phyloP scores from a whole-genome alignment of 2,329 filamentous ascomycete genomes.

The Colletotrichum sp. region DNA sequence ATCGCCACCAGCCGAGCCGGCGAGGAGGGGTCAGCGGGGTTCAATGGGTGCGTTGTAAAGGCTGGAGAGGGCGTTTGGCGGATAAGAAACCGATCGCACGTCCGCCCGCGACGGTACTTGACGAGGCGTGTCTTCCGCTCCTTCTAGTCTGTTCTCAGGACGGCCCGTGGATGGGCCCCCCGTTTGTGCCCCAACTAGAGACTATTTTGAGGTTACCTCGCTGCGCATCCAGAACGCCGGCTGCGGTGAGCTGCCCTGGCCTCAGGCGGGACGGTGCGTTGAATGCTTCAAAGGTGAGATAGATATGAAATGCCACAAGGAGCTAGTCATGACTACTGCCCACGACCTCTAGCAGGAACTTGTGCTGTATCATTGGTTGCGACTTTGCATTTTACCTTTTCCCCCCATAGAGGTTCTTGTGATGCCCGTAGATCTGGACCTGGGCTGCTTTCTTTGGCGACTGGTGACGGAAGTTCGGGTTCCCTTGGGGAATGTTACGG shows the following conservation, averaged over 20 bases:
- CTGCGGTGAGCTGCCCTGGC: neutral
- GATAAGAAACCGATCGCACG: neutral
- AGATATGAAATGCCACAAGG: neutral
- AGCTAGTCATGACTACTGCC: neutral
- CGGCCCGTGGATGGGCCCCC: neutral
- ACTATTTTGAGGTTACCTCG: neutral
- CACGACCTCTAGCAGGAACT: neutral
- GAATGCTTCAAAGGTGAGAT: neutral
- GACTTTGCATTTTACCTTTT: neutral
- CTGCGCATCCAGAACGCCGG: neutral
- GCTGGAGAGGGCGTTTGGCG: neutral
- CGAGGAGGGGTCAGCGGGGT: conserved; percentile 2
- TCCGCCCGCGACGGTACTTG: neutral
- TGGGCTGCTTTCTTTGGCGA: neutral
- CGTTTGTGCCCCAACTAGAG: neutral
- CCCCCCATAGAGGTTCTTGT: neutral
- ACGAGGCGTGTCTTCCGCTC: neutral
- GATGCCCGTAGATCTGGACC: neutral
- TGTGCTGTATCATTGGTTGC: neutral
- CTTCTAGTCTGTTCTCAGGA: neutral
- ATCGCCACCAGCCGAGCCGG: conserved; percentile 5
- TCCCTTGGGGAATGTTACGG: neutral
- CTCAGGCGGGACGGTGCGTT: neutral
- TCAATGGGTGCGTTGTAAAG: neutral
- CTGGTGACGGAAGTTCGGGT: neutral